Evolutionary conservation across 176 grass and related monocot species (phyloP), one percentile per base, ranked within the genome.

Genomic region (Cymbopogon citratus): DNA sequence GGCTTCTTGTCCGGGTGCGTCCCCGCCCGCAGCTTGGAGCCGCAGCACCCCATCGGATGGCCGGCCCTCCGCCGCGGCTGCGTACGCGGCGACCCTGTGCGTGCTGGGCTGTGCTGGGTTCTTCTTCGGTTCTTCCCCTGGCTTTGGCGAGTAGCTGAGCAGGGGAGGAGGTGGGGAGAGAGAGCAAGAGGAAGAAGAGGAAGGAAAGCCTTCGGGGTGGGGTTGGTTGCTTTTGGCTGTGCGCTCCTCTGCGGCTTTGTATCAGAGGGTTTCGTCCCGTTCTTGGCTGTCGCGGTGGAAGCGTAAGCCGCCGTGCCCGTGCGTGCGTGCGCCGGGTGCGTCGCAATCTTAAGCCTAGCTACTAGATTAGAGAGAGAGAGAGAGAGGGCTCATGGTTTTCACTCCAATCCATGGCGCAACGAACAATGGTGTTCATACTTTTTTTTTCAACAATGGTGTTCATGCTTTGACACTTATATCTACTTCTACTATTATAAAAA

Each of bases 1-100:
- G 75, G 82, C 85, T 99, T 99, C 87, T 99, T 99, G 74, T 84
- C 87, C 85, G 86, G 87, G 21, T 80, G 89, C 31, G 85, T 93
- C 31, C 51, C 91, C 39, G 74, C 21, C 33, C 80, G 80, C 80
- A 96, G 77, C 71, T 38, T 90, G 38, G 97, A 99, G 60, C 68
- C 26, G 60, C 89, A 99, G 87, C 93, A 96, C 1, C 97, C 97
- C 97, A 99, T 98, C 25, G 44, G 75, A 44, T 34, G 60, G 18
- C 11, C 21, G 60, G 18, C 10, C 15, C 46, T 31, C 41, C 40
- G 73, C 27, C 49, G 73, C 38, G 39, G 46, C 46, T n/a, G 75
- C 54, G 65, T 34, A 23, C 13, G 69, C 43, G 45, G 69, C 43
- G 45, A 51, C 15, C 21, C 64, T 67, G 66, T 6, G 66, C 12